Evolutionary conservation across 352 stramenopile species (phyloP).

Genomic region (Phytophthora pinifolia): DNA sequence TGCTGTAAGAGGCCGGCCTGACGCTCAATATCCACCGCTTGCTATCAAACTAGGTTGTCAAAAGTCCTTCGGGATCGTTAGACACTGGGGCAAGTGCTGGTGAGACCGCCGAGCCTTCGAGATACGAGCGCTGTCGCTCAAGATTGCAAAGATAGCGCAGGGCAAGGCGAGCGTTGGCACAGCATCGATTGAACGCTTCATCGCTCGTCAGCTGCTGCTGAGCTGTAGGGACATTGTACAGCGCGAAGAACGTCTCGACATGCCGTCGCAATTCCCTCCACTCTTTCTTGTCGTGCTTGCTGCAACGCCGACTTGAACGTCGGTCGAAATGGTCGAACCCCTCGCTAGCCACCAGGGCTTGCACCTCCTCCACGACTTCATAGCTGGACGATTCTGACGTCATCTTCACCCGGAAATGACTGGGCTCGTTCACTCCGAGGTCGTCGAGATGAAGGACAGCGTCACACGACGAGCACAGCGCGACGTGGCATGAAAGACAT

Average conservation of each 20-base stretch:
- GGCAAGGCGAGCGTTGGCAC: constrained; percentile 13
- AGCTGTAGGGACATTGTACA: neutral
- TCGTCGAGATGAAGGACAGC: constrained; percentile 58
- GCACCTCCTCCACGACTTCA: neutral
- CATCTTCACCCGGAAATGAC: constrained; percentile 50
- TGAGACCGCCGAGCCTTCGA: constrained; percentile 27
- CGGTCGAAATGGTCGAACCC: neutral
- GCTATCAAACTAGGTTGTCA: constrained; percentile 10
- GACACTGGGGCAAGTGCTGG: constrained; percentile 20
- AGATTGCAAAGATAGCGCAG: constrained; percentile 34
- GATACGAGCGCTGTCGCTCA: constrained; percentile 21
- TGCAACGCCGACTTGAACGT: constrained; percentile 3
- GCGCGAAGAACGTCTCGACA: constrained; percentile 28
- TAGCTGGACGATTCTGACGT: neutral
- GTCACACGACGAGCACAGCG: constrained; percentile 50
- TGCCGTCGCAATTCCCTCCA: constrained; percentile 29
- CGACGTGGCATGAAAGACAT: constrained; percentile 50
- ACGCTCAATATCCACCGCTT: constrained; percentile 26
- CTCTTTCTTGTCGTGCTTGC: constrained; percentile 24
- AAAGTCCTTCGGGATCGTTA: neutral
- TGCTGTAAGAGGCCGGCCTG: constrained; percentile 17
- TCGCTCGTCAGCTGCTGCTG: constrained; percentile 8
- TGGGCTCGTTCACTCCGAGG: constrained; percentile 50
- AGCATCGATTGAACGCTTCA: constrained; percentile 27
- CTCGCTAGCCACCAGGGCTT: neutral